phyloP scores from a whole-genome alignment of 208 protist species.

The Trypanosoma vivax region DNA sequence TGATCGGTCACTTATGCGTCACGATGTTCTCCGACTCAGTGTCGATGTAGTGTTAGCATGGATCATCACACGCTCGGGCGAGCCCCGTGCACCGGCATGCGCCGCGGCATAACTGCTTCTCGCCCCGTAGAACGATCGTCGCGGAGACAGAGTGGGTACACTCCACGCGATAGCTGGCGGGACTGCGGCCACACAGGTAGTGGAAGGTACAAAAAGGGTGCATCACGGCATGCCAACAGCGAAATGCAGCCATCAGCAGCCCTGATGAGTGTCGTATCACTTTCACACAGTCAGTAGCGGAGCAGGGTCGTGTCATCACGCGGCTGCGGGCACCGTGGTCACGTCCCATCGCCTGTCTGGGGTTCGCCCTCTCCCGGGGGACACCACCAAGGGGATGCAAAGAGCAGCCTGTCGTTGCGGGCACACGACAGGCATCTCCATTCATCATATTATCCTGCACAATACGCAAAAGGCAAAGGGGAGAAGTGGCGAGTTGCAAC shows the following conservation, averaged over 20 bases:
- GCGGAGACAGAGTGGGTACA: constrained; percentile 28
- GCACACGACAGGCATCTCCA: no score
- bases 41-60: constrained; percentile 28
- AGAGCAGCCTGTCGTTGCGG: no score
- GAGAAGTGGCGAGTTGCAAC: no score
- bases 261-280: constrained; percentile 26
- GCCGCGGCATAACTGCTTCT: constrained; percentile 8
- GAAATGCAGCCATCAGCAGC: constrained; percentile 14
- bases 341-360: background rate
- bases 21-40: constrained; percentile 20
- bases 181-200: background rate
- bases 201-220: background rate
- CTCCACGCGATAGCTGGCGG: constrained; percentile 37
- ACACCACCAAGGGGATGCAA: constrained; percentile 12
- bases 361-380: constrained; percentile 13
- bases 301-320: constrained; percentile 15
- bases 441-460: no score
- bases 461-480: no score
- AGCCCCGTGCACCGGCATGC: background rate
- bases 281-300: constrained; percentile 7
- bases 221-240: background rate
- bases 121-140: constrained; percentile 35
- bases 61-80: constrained; percentile 11
- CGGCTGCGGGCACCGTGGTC: background rate
- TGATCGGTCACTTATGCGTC: constrained; percentile 20